Evolutionary conservation across 2,329 filamentous ascomycete genomes (phyloP).

Genomic region (Fusarium poae): DNA sequence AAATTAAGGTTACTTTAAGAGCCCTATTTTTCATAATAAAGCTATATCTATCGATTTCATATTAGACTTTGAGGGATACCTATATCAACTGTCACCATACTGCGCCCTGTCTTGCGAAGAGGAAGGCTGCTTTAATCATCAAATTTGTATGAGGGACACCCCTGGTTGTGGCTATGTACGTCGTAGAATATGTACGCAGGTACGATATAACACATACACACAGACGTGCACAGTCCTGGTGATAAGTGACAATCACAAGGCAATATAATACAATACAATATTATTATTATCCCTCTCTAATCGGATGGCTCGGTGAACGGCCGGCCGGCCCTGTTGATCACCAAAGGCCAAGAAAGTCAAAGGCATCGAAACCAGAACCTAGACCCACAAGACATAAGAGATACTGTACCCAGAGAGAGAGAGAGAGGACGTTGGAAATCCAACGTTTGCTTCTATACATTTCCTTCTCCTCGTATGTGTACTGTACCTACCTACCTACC

Average conservation of each 20-base stretch:
- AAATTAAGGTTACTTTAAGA: no score
- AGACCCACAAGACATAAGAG: conserved; percentile 32
- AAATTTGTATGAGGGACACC: neutral
- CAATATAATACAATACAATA: neutral
- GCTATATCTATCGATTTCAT: no score
- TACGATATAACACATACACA: conserved; percentile 30
- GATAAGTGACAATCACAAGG: conserved; percentile 10
- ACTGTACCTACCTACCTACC: neutral
- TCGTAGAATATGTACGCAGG: neutral
- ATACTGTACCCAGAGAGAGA: neutral
- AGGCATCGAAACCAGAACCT: neutral
- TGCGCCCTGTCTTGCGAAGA: conserved; percentile 6
- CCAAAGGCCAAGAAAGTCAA: conserved; percentile 28
- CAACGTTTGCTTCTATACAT: conserved; percentile 18
- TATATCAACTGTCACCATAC: no score
- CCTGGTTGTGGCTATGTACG: conserved; percentile 3
- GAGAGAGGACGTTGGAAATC: conserved; percentile 12
- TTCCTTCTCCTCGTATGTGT: conserved; percentile 1
- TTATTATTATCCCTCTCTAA: conserved; percentile 11
- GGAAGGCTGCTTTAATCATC: conserved; percentile 3
- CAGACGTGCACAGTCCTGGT: conserved; percentile 15
- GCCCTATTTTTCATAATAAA: no score
- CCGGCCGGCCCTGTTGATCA: conserved; percentile 29
- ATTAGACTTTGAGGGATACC: no score
- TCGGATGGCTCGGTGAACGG: conserved; percentile 35